A percentile compares a stretch with the other conserved stretches of the same genome.
Conservation (phyloP, 768 basidiomycete genomes). For the Thelephora ganbajun region DNA sequence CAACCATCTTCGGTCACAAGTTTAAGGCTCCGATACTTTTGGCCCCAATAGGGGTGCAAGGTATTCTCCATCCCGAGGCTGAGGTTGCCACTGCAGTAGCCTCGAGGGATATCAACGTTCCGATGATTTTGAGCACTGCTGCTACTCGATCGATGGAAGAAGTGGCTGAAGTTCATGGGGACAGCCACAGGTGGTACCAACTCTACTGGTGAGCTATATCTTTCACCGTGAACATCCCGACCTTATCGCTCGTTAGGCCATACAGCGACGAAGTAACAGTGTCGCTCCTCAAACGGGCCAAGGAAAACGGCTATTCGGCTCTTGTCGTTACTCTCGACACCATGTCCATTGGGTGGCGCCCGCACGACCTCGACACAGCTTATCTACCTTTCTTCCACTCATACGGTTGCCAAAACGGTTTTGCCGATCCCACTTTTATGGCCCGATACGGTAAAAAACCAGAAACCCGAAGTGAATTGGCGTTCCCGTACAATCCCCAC, state of each 20-base stretch:
- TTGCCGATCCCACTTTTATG: conserved; percentile 75
- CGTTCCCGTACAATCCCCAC: conserved; percentile 46
- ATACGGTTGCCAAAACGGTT: conserved; percentile 50
- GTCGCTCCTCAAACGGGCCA: conserved; percentile 53
- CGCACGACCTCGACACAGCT: conserved; percentile 50
- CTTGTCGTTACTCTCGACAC: conserved; percentile 76
- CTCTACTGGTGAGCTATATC: conserved; percentile 50
- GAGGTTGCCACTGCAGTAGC: conserved; percentile 62
- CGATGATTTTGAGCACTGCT: conserved; percentile 68
- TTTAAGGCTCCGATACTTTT: conserved; percentile 48
- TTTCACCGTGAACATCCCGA: background rate
- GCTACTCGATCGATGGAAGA: conserved; percentile 60
- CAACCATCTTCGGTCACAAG: conserved; percentile 56
- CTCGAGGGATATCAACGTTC: conserved; percentile 44
- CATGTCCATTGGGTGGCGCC: conserved; percentile 60
- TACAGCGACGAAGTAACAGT: conserved; percentile 40
- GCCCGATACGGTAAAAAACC: conserved; percentile 32
- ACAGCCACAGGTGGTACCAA: conserved; percentile 66
- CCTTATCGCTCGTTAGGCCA: conserved; percentile 35
- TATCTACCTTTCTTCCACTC: conserved; percentile 60
- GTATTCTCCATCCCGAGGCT: conserved; percentile 53
- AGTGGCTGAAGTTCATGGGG: conserved; percentile 60
- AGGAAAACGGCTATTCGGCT: conserved; percentile 48
- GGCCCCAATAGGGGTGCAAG: conserved; percentile 71
- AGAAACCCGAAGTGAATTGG: conserved; percentile 22